These are phyloP conservation scores for Thozetella sp. DNA, from an alignment of 495 filamentous ascomycete genomes.

Conservation along the genomic window DNA sequence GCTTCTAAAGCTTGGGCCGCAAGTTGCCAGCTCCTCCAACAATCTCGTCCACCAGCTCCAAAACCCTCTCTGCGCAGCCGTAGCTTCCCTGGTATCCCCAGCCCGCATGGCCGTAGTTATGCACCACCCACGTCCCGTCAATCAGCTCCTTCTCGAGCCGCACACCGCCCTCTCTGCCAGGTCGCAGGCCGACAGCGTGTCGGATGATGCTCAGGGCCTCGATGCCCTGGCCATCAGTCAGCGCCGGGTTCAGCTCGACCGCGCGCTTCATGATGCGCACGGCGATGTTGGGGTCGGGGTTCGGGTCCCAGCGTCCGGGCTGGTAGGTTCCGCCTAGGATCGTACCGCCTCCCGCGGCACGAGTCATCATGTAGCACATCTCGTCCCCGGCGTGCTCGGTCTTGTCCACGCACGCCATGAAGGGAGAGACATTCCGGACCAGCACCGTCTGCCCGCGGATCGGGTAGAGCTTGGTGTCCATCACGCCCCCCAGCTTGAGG, in stretches of 20 bases:
- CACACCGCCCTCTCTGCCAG: constrained; percentile 72
- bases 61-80: constrained; percentile 73
- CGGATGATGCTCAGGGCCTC: constrained; percentile 84
- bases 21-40: no score
- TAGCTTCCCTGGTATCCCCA: constrained; percentile 91
- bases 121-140: constrained; percentile 73
- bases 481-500: constrained; percentile 77
- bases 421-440: constrained; percentile 78
- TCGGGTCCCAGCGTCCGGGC: constrained; percentile 79
- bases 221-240: constrained; percentile 75
- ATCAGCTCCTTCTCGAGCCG: constrained; percentile 83
- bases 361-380: constrained; percentile 84
- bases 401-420: constrained; percentile 71
- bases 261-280: constrained; percentile 87
- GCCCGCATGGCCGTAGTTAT: constrained; percentile 96
- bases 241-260: constrained; percentile 68
- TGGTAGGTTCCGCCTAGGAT: constrained; percentile 88
- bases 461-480: constrained; percentile 73
- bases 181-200: constrained; percentile 87
- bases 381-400: constrained; percentile 83
- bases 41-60: constrained; percentile 69
- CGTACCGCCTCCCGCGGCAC: constrained; percentile 77
- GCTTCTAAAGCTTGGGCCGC: constrained; percentile 14
- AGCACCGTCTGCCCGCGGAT: constrained; percentile 86
- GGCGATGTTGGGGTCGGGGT: constrained; percentile 80